Conservation (phyloP, 768 basidiomycete species). For the Antrodiella citrinella region DNA sequence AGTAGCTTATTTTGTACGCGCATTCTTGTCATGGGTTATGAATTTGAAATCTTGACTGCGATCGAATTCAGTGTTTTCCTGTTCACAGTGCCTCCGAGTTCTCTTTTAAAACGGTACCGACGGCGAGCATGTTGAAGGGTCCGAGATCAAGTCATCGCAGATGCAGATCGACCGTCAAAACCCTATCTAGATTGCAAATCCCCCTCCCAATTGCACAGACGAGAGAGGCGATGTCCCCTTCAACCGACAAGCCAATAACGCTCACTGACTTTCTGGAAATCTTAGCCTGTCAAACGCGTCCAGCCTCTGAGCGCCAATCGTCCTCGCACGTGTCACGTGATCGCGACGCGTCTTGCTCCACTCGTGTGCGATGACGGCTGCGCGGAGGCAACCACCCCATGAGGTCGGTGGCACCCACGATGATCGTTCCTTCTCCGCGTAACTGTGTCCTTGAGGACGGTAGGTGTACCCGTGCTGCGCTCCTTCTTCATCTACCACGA, state of each 20-base stretch:
- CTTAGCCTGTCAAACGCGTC: neutral
- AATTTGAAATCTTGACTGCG: neutral
- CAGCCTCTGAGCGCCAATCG: neutral
- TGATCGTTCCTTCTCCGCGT: neutral
- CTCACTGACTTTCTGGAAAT: neutral
- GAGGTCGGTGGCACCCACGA: neutral
- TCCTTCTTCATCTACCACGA: neutral
- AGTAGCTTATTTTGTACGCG: neutral
- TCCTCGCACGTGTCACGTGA: neutral
- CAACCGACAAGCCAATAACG: neutral
- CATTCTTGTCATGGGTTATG: neutral
- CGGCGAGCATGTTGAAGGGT: neutral
- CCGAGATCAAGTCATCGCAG: neutral
- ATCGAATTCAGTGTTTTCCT: neutral
- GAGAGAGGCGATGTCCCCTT: neutral
- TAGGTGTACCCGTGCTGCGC: neutral
- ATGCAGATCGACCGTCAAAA: neutral
- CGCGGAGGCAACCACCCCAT: neutral
- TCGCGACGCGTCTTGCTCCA: neutral
- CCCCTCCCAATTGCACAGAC: neutral
- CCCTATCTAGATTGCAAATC: neutral
- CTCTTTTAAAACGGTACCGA: too few relatives aligned
- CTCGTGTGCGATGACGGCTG: neutral
- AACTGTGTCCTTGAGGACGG: neutral
- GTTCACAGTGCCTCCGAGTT: neutral